Evolutionary conservation across 768 basidiomycete species (phyloP).

Genomic region (Atractiella rhizophila): DNA sequence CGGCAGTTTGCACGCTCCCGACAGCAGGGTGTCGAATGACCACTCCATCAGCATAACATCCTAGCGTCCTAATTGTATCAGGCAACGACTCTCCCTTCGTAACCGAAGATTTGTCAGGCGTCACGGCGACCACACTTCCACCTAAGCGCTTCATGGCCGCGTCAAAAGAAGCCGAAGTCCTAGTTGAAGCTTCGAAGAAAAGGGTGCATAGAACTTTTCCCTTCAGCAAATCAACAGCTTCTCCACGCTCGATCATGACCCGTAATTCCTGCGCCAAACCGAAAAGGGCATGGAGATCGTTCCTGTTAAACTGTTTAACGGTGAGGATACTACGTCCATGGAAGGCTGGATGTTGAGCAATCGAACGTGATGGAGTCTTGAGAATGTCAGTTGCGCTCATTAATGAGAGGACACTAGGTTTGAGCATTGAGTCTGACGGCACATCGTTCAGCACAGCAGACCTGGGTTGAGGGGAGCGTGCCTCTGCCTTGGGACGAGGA

Average conservation of each 20-base stretch:
- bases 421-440: too few species aligned
- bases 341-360: slow-evolving; percentile 56
- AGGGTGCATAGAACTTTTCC: slow-evolving; percentile 73
- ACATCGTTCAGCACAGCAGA: slow-evolving; percentile 10
- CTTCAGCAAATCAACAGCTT: slow-evolving; percentile 61
- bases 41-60: slow-evolving; percentile 82
- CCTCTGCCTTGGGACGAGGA: slow-evolving; percentile 11
- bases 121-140: slow-evolving; percentile 72
- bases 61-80: slow-evolving; percentile 79
- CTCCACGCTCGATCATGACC: slow-evolving; percentile 74
- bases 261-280: slow-evolving; percentile 90
- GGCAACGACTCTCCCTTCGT: slow-evolving; percentile 77
- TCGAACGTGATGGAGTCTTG: slow-evolving; percentile 17
- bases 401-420: slow-evolving; percentile 15
- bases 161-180: slow-evolving; percentile 87
- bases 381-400: background rate
- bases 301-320: slow-evolving; percentile 72
- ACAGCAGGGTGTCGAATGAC: slow-evolving; percentile 84
- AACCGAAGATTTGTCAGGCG: slow-evolving; percentile 58
- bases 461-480: slow-evolving; percentile 8
- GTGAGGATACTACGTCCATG: slow-evolving; percentile 76
- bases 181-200: slow-evolving; percentile 92
- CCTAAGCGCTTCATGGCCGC: slow-evolving; percentile 97
- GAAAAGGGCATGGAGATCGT: slow-evolving; percentile 80
- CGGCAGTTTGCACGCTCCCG: slow-evolving; percentile 81